Evolutionary conservation across 139 green algal species (phyloP), one percentile per base, ranked within the genome.

Genomic region (Zygnema cylindricum): DNA sequence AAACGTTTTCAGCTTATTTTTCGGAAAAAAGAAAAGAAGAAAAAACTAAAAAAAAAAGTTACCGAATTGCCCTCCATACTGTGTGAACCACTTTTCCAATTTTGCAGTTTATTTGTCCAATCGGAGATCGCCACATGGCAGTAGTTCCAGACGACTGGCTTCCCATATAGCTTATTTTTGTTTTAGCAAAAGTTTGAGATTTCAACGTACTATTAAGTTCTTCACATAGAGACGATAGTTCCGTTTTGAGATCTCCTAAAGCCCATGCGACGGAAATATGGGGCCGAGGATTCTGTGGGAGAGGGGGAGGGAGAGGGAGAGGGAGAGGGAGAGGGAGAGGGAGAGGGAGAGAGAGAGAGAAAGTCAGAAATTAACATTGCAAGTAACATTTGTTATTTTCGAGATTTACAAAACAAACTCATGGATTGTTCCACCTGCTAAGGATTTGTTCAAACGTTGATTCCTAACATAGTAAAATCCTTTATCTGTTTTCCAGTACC

Each of bases 211-310:
- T 63, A 63, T 63, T 63, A 16, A 63, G 49, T 16, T 63, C 49
- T 63, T 63, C 49, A 63, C 49, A 63, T 25, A 63, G 7, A 25
- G 7, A 16, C 7, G 7, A 25, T 63, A 63, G 7, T 16, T 63
- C 49, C 49, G 49, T 16, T 7, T 7, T 25, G 49, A 79, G 7
- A 16, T 79, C 71, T 25, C 71, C 71, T 11, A 43, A 42, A 79
- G 71, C 71, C 71, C 71, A 79, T 41, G 71, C 71, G 36, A 79
- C 11, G 71, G 71, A 79, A 55, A 79, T 11, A 16, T 79, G 71
- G 43, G 71, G 71, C 43, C 71, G 71, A 3, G 71, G 71, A 55
- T 79, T 43, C 71, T 79, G 71, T 3, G 11, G 49, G 16, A 63
- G 49, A 7, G 49, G 49, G 7, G 16, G 11, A 79, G 71, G 7